Conservation (phyloP, 2,329 filamentous ascomycete species). For the Colletotrichum lentis region DNA sequence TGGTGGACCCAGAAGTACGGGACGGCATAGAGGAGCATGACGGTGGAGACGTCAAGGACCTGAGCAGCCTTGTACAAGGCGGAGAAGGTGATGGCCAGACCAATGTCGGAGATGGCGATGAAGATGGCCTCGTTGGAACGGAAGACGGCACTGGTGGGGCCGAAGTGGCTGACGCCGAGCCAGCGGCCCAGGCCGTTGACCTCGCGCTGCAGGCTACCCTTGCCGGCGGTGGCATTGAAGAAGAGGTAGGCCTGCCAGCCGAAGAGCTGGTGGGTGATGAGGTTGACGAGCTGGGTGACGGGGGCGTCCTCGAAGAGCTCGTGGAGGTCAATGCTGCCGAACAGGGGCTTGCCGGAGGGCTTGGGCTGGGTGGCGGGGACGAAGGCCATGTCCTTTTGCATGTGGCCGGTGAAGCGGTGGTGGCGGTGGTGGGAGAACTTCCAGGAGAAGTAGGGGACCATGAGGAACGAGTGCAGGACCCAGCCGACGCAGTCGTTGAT, state of each 20-base stretch:
- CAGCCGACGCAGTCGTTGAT: slow-evolving; percentile 71
- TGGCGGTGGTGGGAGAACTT: slow-evolving; percentile 75
- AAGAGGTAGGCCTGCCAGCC: slow-evolving; percentile 72
- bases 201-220: slow-evolving; percentile 57
- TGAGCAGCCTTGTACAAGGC: slow-evolving; percentile 62
- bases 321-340: slow-evolving; percentile 53
- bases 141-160: slow-evolving; percentile 69
- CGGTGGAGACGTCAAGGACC: slow-evolving; percentile 63
- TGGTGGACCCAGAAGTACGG: slow-evolving; percentile 77
- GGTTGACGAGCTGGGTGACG: slow-evolving; percentile 60
- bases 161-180: slow-evolving; percentile 65
- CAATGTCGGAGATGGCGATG: slow-evolving; percentile 68
- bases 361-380: slow-evolving; percentile 60
- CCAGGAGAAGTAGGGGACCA: slow-evolving; percentile 78
- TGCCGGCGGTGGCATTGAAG: slow-evolving; percentile 63
- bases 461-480: slow-evolving; percentile 69
- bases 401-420: slow-evolving; percentile 73
- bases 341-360: slow-evolving; percentile 46
- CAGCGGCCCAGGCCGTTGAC: slow-evolving; percentile 46
- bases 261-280: slow-evolving; percentile 69
- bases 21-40: slow-evolving; percentile 67
- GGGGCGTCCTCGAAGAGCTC: slow-evolving; percentile 72
- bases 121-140: slow-evolving; percentile 63
- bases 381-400: slow-evolving; percentile 73
- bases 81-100: slow-evolving; percentile 60